phyloP scores from a whole-genome alignment of 2,329 filamentous ascomycete genomes.

The Amauroascus verrucosus region DNA sequence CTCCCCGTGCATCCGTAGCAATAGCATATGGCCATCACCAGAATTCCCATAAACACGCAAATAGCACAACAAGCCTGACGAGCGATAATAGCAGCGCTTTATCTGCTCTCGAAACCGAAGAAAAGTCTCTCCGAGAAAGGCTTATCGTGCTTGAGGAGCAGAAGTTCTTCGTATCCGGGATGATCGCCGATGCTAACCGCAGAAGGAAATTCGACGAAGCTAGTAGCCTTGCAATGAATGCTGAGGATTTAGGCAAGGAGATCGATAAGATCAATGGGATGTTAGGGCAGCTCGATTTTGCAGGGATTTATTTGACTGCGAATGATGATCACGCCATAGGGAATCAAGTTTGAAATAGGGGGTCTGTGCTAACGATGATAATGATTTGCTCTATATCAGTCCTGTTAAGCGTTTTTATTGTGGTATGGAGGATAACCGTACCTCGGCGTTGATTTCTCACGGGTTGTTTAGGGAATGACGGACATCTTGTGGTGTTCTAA shows the following conservation, averaged over 20 bases:
- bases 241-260: conserved; percentile 71
- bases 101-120: conserved; percentile 65
- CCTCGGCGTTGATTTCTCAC: neutral
- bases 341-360: neutral
- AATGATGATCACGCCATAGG: neutral
- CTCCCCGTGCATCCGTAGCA: conserved; percentile 42
- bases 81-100: conserved; percentile 48
- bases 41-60: conserved; percentile 27
- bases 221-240: conserved; percentile 63
- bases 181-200: conserved; percentile 68
- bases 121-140: conserved; percentile 68
- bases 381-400: neutral
- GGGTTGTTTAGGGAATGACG: no score
- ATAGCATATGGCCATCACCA: conserved; percentile 47
- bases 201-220: conserved; percentile 79
- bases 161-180: conserved; percentile 75
- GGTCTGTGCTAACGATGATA: neutral
- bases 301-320: conserved; percentile 37
- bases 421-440: neutral
- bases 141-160: conserved; percentile 85
- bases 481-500: no score
- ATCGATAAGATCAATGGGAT: conserved; percentile 58
- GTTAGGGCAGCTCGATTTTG: conserved; percentile 57
- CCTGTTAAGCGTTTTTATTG: neutral
- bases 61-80: conserved; percentile 43